Conservation (phyloP, 495 filamentous ascomycete species). For the Penicillium egyptiacum region DNA sequence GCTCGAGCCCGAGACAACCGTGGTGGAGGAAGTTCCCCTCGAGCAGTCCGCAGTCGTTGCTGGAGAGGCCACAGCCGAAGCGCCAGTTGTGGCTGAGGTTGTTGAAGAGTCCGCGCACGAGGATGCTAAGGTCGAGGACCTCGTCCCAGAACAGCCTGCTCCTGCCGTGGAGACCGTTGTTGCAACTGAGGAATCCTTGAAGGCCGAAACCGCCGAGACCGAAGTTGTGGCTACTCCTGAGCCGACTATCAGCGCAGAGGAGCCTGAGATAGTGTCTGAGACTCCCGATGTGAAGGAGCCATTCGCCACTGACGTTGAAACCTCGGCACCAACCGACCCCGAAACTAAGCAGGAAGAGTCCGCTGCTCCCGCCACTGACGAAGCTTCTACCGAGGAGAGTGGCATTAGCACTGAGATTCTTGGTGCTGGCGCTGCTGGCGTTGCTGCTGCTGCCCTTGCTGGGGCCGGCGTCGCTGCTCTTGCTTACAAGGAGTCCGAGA, state of each 20-base stretch:
- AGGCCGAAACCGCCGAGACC: neutral
- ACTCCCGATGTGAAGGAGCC: conserved; percentile 14
- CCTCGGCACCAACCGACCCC: conserved; percentile 4
- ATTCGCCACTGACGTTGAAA: conserved; percentile 5
- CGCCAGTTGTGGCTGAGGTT: conserved; percentile 10
- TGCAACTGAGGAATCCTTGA: neutral
- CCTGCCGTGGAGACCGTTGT: neutral
- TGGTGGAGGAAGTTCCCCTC: conserved; percentile 7
- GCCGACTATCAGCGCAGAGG: neutral
- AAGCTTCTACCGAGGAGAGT: conserved; percentile 24
- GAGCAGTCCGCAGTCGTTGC: conserved; percentile 6
- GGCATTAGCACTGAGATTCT: conserved; percentile 26
- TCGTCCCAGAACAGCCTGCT: conserved; percentile 6
- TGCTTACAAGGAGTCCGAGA: conserved; percentile 21
- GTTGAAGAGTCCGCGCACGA: conserved; percentile 10
- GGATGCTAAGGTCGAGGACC: conserved; percentile 11
- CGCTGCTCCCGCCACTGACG: conserved; percentile 3
- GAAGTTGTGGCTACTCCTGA: conserved; percentile 2
- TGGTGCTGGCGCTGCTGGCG: conserved; percentile 28
- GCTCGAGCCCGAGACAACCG: conserved; percentile 9
- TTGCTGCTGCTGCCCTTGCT: conserved; percentile 23
- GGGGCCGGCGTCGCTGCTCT: conserved; percentile 23
- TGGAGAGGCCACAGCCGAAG: neutral
- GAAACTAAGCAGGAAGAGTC: conserved; percentile 17
- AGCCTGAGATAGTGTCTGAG: conserved; percentile 5